A percentile compares a stretch with the other conserved stretches of the same genome.
phyloP scores from a whole-genome alignment of 2,329 filamentous ascomycete species.

The Ceratocystis variospora region DNA sequence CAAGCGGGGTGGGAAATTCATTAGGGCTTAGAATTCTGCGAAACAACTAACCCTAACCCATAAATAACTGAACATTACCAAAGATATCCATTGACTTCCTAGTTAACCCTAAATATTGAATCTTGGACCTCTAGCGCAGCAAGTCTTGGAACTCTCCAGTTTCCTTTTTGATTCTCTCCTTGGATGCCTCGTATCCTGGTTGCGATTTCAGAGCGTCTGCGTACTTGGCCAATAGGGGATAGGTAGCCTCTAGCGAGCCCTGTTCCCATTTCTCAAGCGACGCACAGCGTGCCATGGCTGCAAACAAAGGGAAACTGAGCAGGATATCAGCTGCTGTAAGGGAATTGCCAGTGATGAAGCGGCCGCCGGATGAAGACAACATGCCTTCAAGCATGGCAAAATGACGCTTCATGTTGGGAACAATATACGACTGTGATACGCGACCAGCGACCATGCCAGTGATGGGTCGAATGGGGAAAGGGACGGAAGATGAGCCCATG shows the following conservation, averaged over 20 bases:
- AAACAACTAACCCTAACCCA: neutral
- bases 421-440: constrained; percentile 29
- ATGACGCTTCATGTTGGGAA: constrained; percentile 36
- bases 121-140: neutral
- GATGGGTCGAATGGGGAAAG: constrained; percentile 41
- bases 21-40: neutral
- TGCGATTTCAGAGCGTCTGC: constrained; percentile 22
- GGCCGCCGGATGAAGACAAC: constrained; percentile 33
- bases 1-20: neutral
- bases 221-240: constrained; percentile 13
- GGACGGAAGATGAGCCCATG: constrained; percentile 34
- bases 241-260: constrained; percentile 15
- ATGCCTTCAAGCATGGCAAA: constrained; percentile 38
- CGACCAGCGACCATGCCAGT: constrained; percentile 34
- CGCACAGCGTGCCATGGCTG: constrained; percentile 23
- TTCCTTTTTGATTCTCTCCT: constrained; percentile 37
- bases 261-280: constrained; percentile 12
- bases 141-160: constrained; percentile 29
- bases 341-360: constrained; percentile 36
- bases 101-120: neutral
- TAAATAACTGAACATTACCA: neutral
- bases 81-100: neutral
- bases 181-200: constrained; percentile 35
- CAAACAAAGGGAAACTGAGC: constrained; percentile 39
- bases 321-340: constrained; percentile 42